Evolutionary conservation across 306 rosid species (phyloP).

Genomic region (Rosa lucieae): DNA sequence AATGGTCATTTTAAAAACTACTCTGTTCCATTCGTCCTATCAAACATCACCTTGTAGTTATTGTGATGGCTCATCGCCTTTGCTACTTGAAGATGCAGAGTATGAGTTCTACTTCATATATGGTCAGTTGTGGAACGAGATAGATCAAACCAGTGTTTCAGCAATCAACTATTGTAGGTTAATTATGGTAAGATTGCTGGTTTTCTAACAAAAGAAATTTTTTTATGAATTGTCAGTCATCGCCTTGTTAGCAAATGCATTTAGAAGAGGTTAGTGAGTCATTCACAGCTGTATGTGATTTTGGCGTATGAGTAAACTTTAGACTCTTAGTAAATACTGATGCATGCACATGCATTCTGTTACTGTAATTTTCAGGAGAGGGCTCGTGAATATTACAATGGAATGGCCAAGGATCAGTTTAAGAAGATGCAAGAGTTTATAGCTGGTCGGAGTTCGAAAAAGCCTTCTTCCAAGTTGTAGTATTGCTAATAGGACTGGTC

Average conservation of each 20-base stretch:
- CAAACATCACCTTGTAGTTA: background rate
- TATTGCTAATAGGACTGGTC: background rate
- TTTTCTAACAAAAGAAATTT: background rate
- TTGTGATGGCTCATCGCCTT: background rate
- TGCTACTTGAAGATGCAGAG: background rate
- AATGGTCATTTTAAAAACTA: background rate
- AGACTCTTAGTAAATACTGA: background rate
- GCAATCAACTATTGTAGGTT: background rate
- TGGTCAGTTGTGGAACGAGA: background rate
- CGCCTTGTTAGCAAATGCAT: background rate
- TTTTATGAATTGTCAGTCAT: background rate
- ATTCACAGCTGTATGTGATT: background rate
- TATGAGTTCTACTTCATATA: background rate
- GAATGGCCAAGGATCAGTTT: slow-evolving; percentile 88
- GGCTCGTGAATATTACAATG: slow-evolving; percentile 69
- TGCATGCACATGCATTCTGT: background rate
- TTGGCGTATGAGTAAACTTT: background rate
- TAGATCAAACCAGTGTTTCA: background rate
- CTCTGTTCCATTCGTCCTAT: background rate
- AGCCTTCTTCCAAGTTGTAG: slow-evolving; percentile 74
- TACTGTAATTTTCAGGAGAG: slow-evolving; percentile 55
- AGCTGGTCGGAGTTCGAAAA: slow-evolving; percentile 71
- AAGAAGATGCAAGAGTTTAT: slow-evolving; percentile 86
- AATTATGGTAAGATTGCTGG: background rate
- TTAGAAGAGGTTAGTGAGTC: background rate